Evolutionary conservation across 192 early-diverging fungal species (phyloP).

Genomic region (Irineochytrium annulatum): DNA sequence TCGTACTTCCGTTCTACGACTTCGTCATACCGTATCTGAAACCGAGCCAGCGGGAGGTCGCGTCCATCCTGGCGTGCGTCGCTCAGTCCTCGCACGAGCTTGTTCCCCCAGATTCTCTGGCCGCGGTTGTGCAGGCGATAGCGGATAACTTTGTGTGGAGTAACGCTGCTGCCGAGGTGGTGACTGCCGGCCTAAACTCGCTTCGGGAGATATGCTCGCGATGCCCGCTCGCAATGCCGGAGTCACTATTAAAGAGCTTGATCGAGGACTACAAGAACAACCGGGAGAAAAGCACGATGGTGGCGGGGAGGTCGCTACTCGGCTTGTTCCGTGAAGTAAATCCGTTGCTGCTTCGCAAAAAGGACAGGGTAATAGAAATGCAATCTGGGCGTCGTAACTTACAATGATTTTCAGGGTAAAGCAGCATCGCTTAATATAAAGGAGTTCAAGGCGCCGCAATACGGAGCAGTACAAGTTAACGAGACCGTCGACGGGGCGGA

Average conservation of each 20-base stretch:
- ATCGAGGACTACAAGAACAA: conserved; percentile 87
- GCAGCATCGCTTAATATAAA: conserved; percentile 70
- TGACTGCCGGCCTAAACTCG: conserved; percentile 79
- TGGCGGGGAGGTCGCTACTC: conserved; percentile 86
- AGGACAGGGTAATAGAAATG: conserved; percentile 63
- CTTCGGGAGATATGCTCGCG: conserved; percentile 80
- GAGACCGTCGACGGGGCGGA: conserved; percentile 81
- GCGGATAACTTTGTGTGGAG: conserved; percentile 97
- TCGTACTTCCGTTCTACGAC: conserved; percentile 85
- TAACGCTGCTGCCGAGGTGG: conserved; percentile 87
- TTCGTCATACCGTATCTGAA: conserved; percentile 92
- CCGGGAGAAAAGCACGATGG: conserved; percentile 85
- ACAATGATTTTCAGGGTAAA: conserved; percentile 58
- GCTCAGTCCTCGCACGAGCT: conserved; percentile 92
- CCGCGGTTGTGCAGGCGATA: conserved; percentile 81
- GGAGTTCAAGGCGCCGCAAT: conserved; percentile 56
- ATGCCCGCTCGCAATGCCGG: conserved; percentile 84
- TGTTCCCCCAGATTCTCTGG: conserved; percentile 88
- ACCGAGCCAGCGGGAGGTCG: conserved; percentile 92
- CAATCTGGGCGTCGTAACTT: neutral
- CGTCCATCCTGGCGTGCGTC: conserved; percentile 80
- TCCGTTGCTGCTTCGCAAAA: conserved; percentile 86
- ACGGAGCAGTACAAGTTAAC: conserved; percentile 66
- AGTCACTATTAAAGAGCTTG: conserved; percentile 78
- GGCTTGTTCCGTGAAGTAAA: conserved; percentile 92